phyloP scores from a whole-genome alignment of 2,329 filamentous ascomycete genomes.

The Aspergillus sp. region DNA sequence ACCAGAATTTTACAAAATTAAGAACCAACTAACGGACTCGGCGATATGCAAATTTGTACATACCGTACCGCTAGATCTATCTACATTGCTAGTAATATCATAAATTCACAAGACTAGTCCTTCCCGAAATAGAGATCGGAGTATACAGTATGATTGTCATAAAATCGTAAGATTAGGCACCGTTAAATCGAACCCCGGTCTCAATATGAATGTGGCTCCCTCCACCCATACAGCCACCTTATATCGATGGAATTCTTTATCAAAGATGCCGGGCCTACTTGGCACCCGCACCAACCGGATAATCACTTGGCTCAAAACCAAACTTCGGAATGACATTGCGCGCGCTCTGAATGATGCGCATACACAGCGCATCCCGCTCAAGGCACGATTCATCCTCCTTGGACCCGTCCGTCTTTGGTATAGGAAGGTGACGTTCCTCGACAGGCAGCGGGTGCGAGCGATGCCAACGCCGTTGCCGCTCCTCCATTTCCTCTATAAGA shows the following conservation, averaged over 20 bases:
- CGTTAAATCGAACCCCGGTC: too few relatives aligned
- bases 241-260: too few relatives aligned
- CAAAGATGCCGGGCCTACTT: background rate
- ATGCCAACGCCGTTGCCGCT: constrained; percentile 48
- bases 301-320: constrained; percentile 38
- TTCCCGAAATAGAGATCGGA: background rate
- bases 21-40: background rate
- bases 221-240: too few relatives aligned
- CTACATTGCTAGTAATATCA: constrained; percentile 1
- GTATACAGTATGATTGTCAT: background rate
- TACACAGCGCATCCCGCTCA: constrained; percentile 37
- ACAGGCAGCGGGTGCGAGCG: constrained; percentile 24
- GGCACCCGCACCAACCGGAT: constrained; percentile 29
- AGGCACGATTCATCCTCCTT: constrained; percentile 10
- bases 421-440: constrained; percentile 15
- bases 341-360: constrained; percentile 38
- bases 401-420: background rate
- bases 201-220: too few relatives aligned
- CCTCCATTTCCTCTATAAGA: constrained; percentile 45
- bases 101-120: background rate
- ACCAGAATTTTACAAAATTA: background rate
- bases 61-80: background rate
- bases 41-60: background rate
- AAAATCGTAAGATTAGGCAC: background rate
- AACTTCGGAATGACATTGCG: constrained; percentile 38